phyloP scores from a whole-genome alignment of 768 basidiomycete species.

The Paxillus rubicundulus region DNA sequence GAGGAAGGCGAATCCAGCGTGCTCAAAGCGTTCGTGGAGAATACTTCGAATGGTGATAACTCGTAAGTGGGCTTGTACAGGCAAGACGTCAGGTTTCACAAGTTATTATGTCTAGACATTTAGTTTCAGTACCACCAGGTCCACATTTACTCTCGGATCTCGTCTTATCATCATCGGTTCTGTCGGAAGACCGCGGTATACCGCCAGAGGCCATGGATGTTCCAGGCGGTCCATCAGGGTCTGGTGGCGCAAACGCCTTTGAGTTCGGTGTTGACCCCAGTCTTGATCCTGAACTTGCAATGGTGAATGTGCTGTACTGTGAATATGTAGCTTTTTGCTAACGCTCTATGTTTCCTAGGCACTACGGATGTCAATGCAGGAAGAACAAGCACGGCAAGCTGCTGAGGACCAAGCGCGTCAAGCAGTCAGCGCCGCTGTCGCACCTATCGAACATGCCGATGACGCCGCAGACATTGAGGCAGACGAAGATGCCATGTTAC shows the following conservation, averaged over 20 bases:
- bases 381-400: conserved; percentile 78
- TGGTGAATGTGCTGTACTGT: conserved; percentile 52
- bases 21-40: conserved; percentile 80
- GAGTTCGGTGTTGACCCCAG: conserved; percentile 94
- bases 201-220: conserved; percentile 57
- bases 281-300: conserved; percentile 93
- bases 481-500: conserved; percentile 77
- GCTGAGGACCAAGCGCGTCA: conserved; percentile 40
- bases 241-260: conserved; percentile 54
- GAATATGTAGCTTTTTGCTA: not conserved
- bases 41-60: conserved; percentile 77
- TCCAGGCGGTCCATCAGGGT: conserved; percentile 46
- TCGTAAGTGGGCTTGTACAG: conserved; percentile 52
- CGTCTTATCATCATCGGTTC: conserved; percentile 75
- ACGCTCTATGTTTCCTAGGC: conserved; percentile 50
- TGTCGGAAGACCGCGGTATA: conserved; percentile 77
- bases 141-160: conserved; percentile 79
- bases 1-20: conserved; percentile 67
- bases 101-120: conserved; percentile 52
- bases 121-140: conserved; percentile 76
- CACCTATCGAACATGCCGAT: conserved; percentile 21
- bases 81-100: not conserved
- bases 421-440: conserved; percentile 21
- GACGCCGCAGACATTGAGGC: conserved; percentile 50
- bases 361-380: conserved; percentile 95